These are phyloP conservation scores for Cymbopogon citratus DNA, from an alignment of 176 grass and related monocot genomes.

Conservation along the genomic window DNA sequence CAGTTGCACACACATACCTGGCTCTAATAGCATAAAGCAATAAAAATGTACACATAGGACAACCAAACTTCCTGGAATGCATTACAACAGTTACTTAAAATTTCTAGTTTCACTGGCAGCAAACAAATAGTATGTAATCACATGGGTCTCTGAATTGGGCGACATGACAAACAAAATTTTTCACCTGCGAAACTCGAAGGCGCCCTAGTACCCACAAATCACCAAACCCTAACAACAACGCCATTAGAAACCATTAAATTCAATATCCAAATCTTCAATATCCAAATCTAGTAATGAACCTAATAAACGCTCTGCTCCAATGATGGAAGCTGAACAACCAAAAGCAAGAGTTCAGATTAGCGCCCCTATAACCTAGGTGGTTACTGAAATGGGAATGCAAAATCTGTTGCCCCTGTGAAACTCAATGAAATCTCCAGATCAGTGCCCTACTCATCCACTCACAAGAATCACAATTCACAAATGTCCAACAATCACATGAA, in stretches of 20 bases:
- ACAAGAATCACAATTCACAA: background rate
- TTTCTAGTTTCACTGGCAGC: background rate
- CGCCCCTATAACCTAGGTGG: background rate
- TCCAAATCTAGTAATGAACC: background rate
- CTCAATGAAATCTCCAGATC: background rate
- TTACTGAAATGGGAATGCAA: background rate
- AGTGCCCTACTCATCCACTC: background rate
- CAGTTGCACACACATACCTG: background rate
- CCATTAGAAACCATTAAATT: background rate
- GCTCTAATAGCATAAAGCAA: conserved; percentile 1
- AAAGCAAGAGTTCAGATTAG: background rate
- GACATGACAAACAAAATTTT: background rate
- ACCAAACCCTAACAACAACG: background rate
- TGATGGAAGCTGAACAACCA: conserved; percentile 4
- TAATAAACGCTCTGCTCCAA: background rate
- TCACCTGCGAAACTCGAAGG: background rate
- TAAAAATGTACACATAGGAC: background rate
- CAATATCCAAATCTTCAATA: conserved; percentile 11
- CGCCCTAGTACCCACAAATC: background rate
- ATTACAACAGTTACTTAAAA: background rate
- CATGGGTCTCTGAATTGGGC: background rate
- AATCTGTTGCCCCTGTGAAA: background rate
- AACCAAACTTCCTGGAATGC: background rate
- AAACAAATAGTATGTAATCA: background rate
- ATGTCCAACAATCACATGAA: background rate